These are phyloP conservation scores for Euphorbia pulcherrima DNA, from an alignment of 345 rosid species.

Conservation along the genomic window DNA sequence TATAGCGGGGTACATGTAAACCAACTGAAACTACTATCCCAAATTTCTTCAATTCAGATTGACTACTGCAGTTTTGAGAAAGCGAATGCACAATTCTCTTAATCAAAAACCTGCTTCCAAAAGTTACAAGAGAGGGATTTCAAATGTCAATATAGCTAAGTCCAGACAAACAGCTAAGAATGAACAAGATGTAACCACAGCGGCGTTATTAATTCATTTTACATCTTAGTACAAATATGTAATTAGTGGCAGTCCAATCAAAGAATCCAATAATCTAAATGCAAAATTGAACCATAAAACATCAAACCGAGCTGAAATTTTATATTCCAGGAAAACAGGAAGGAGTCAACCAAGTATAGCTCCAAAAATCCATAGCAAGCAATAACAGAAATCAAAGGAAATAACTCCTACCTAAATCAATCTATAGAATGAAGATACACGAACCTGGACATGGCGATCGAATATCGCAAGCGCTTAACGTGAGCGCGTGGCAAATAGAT, in stretches of 20 bases:
- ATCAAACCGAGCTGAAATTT: not conserved
- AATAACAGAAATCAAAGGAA: not conserved
- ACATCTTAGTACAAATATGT: not conserved
- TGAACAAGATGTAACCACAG: not conserved
- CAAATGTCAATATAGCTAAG: not conserved
- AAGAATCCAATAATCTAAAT: not conserved
- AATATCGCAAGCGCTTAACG: conserved; percentile 9
- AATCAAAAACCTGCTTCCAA: conserved; percentile 59
- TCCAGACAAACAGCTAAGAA: not conserved
- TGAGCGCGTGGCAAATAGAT: conserved; percentile 8
- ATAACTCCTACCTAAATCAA: not conserved
- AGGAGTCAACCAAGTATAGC: not conserved
- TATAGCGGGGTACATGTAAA: conserved; percentile 35
- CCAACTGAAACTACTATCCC: conserved; percentile 40
- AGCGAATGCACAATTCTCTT: conserved; percentile 34
- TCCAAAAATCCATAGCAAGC: not conserved
- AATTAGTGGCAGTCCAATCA: not conserved
- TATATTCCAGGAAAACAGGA: not conserved
- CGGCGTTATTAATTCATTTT: not conserved
- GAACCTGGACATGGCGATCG: conserved; percentile 61
- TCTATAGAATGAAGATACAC: not conserved
- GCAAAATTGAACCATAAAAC: not conserved
- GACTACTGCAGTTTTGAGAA: conserved; percentile 22
- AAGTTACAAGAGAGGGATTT: not conserved
- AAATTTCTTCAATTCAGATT: conserved; percentile 31